Evolutionary conservation across 129 eudicot species (phyloP).

Genomic region (Ambrosia trifida): DNA sequence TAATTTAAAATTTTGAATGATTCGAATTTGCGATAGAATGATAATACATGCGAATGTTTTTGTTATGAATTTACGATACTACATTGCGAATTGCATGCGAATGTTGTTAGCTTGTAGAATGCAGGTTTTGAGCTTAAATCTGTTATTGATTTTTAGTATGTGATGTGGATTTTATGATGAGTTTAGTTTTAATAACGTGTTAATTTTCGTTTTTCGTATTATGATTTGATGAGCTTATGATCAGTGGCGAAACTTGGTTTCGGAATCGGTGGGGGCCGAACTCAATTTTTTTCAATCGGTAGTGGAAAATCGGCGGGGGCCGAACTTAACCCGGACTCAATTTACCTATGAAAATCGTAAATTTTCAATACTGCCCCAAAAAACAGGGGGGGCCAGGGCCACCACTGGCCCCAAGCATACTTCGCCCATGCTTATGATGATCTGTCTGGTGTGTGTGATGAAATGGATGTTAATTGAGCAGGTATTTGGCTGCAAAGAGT

Average conservation of each 20-base stretch:
- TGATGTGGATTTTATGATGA: conserved; percentile 13
- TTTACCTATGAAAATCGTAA: no score
- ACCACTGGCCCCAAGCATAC: no score
- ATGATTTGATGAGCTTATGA: not conserved
- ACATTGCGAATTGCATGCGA: conserved; percentile 20
- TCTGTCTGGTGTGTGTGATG: no score
- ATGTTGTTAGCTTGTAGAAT: conserved; percentile 4
- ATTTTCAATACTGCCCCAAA: no score
- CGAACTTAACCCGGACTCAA: no score
- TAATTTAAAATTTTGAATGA: not conserved
- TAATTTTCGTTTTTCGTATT: not conserved
- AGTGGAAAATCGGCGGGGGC: no score
- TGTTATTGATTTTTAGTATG: not conserved
- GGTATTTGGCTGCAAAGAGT: conserved; percentile 93
- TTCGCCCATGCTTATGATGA: no score
- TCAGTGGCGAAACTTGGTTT: no score
- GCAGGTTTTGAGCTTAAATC: not conserved
- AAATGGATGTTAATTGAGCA: conserved; percentile 8
- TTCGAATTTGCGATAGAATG: not conserved
- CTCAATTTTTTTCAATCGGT: no score
- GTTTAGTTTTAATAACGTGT: not conserved
- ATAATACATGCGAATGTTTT: conserved; percentile 21
- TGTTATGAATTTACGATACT: not conserved
- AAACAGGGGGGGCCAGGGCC: no score
- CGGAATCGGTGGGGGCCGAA: no score